phyloP scores from a whole-genome alignment of 495 filamentous ascomycete genomes.

The Penicillium herquei region DNA sequence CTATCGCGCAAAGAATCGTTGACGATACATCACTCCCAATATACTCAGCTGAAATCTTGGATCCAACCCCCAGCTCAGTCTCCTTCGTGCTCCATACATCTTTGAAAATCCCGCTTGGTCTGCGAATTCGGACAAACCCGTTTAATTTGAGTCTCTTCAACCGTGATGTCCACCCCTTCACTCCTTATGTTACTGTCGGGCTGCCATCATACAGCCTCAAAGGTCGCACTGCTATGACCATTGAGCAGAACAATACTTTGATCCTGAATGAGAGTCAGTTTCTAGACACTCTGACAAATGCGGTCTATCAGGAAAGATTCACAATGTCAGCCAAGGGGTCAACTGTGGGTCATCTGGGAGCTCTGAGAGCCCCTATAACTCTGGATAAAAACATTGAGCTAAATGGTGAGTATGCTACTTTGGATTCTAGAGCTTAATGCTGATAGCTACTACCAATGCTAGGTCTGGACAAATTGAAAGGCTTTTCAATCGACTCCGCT shows the following conservation, averaged over 20 bases:
- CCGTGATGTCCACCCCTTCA: conserved; percentile 26
- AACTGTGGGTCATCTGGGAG: conserved; percentile 34
- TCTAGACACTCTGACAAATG: conserved; percentile 32
- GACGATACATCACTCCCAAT: conserved; percentile 37
- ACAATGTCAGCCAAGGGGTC: conserved; percentile 35
- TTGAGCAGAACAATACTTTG: conserved; percentile 33
- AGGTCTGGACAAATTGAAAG: conserved; percentile 41
- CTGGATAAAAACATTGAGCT: conserved; percentile 42
- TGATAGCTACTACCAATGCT: no score
- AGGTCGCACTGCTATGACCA: conserved; percentile 33
- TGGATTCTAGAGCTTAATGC: no score
- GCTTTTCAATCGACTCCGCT: conserved; percentile 43
- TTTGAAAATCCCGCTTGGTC: conserved; percentile 30
- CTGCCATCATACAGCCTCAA: conserved; percentile 33
- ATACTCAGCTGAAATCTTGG: conserved; percentile 32
- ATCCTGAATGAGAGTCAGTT: conserved; percentile 38
- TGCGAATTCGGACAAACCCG: conserved; percentile 33
- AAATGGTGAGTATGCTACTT: conserved; percentile 12
- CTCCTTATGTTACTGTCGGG: conserved; percentile 33
- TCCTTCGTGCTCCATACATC: conserved; percentile 36
- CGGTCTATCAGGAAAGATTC: conserved; percentile 35
- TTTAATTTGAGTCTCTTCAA: conserved; percentile 38
- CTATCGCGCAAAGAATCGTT: conserved; percentile 43
- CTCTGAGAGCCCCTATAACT: conserved; percentile 30
- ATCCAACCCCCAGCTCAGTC: conserved; percentile 31